Percentiles rank a stretch among this genome's conserved stretches.
Conservation (phyloP, 176 grass and related monocot genomes). For the Eleusine indica region DNA sequence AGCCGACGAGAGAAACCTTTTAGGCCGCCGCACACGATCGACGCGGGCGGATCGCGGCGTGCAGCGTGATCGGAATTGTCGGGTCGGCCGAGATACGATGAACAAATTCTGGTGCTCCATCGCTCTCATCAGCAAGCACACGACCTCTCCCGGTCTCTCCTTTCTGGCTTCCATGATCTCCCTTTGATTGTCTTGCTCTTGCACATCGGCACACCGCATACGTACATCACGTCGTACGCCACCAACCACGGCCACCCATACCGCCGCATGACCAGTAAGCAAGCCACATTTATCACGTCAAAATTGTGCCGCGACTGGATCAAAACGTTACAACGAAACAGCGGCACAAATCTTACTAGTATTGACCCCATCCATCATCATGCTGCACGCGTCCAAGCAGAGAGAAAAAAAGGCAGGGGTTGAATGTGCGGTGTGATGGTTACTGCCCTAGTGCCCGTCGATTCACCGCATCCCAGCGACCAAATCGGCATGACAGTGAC, state of each 20-base stretch:
- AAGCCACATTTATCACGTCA: background rate
- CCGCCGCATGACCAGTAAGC: too few relatives aligned
- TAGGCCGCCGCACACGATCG: background rate
- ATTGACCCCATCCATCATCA: background rate
- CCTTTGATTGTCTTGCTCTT: too few relatives aligned
- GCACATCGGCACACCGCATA: too few relatives aligned
- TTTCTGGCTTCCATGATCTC: too few relatives aligned
- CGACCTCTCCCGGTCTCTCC: too few relatives aligned
- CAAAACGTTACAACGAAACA: background rate
- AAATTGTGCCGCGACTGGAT: background rate
- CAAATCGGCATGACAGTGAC: conserved; percentile 12
- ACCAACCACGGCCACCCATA: background rate
- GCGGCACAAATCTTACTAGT: background rate
- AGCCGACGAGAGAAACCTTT: background rate
- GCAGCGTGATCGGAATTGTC: background rate
- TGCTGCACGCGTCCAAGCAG: background rate
- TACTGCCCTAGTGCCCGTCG: background rate
- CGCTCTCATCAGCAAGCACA: background rate
- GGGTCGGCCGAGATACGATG: background rate
- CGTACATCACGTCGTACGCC: too few relatives aligned
- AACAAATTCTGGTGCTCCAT: background rate
- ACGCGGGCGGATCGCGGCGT: background rate
- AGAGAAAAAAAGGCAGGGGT: background rate
- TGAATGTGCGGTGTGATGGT: background rate
- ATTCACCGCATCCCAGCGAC: conserved; percentile 17